Conservation (phyloP, 1,284 basidiomycete species). For the Anthracocystis panici-leucophaei region DNA sequence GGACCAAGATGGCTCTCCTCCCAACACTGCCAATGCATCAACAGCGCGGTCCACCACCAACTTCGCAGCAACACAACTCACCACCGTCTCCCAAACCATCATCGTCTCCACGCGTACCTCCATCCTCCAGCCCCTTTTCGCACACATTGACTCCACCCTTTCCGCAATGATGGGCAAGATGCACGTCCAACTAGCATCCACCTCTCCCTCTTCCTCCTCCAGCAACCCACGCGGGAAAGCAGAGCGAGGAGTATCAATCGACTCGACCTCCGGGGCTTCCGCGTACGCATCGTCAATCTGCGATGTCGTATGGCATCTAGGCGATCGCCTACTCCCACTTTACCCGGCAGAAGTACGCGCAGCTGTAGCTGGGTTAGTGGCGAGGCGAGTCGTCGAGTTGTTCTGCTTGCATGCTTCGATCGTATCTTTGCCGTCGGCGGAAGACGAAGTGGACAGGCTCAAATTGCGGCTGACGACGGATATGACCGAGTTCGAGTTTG, state of each 20-base stretch:
- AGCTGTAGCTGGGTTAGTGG: background rate
- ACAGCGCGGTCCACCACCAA: background rate
- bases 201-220: too few species aligned
- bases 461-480: conserved; percentile 92
- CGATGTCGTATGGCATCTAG: conserved; percentile 10
- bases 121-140: conserved; percentile 13
- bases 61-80: conserved; percentile 13
- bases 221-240: background rate
- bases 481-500: conserved; percentile 95
- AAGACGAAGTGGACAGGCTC: conserved; percentile 80
- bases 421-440: conserved; percentile 69
- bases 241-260: conserved; percentile 14
- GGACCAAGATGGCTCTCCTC: conserved; percentile 9
- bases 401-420: conserved; percentile 92
- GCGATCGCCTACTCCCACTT: conserved; percentile 10
- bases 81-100: background rate
- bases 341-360: conserved; percentile 7
- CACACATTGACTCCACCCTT: background rate
- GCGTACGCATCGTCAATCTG: conserved; percentile 22
- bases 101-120: background rate
- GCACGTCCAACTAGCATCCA: conserved; percentile 19
- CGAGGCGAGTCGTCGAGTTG: background rate
- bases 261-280: conserved; percentile 29
- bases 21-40: background rate
- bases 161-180: conserved; percentile 15